Conservation (phyloP, 768 basidiomycete genomes). For the Lactarius quietus region DNA sequence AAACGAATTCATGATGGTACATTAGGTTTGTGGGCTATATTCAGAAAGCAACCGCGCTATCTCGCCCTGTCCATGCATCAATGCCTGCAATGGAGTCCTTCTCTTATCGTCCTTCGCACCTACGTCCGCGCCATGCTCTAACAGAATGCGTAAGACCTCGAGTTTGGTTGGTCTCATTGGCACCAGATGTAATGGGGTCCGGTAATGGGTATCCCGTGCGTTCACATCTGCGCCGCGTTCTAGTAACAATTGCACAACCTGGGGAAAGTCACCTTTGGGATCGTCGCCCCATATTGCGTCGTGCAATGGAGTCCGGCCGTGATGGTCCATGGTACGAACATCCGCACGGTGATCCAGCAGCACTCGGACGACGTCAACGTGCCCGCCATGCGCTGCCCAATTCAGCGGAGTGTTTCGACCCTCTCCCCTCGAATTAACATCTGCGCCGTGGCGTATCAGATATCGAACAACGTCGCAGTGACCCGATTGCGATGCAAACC, state of each 20-base stretch:
- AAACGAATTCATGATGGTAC: no score
- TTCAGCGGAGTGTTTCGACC: not conserved
- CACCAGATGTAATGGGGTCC: no score
- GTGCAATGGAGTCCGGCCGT: not conserved
- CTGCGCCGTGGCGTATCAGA: not conserved
- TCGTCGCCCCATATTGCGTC: not conserved
- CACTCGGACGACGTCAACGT: not conserved
- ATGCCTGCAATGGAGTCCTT: no score
- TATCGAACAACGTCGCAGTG: not conserved
- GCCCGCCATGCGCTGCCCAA: not conserved
- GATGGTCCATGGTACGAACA: not conserved
- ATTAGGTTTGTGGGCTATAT: no score
- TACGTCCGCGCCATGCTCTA: no score
- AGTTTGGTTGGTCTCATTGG: no score
- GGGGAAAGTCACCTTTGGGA: not conserved
- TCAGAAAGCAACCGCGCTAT: no score
- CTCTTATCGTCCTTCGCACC: no score
- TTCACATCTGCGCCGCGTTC: no score
- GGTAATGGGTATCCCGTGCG: no score
- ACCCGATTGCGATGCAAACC: not conserved
- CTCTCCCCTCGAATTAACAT: not conserved
- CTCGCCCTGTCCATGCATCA: no score
- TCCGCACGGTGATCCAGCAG: not conserved
- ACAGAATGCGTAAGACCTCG: no score
- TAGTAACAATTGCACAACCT: not conserved